Evolutionary conservation across 495 filamentous ascomycete species (phyloP), one percentile per base, ranked within the genome.

Genomic region (Podospora comata): DNA sequence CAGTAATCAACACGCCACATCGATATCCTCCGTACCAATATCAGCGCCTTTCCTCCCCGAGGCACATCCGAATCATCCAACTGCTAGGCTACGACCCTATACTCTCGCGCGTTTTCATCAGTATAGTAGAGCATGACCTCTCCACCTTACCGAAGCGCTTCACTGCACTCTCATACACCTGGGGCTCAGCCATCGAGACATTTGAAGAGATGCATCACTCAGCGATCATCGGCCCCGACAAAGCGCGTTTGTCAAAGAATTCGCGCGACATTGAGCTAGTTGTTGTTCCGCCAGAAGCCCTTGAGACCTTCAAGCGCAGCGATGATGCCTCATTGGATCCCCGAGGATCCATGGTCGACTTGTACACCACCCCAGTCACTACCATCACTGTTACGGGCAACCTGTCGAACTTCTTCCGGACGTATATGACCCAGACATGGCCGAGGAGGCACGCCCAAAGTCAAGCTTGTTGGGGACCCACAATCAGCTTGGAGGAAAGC

Each of bases 101-200:
- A 27, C 67, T 61, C 48, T 65, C 62, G 32, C 67, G 59, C 26
- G 58, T 60, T 19, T 57, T 32, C 57, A 62, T 69, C 59, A 65
- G n/a, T 18, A 39, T 69, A 20, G 54, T 23, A 13, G 57, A 44
- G 3, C 58, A 68, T 39, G 62, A 44, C 23, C 53, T 69, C 44
- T 44, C 60, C 23, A 13, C 62, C 48, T n/a, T 65, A 18, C 32
- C 56, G 20, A 15, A 69, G 48, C 27, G 32, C n/a, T 69, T 65
- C 63, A 65, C 67, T 30, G 67, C 67, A 0, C 58, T 69, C 19
- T 69, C 67, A 34, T 69, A 65, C 67, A 69, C 67, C 58, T 69
- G 67, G 67, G 67, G 58, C 63, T 39, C 56, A 4, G 62, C 67
- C 44, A 19, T 65, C 55, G 67, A 69, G 27, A 39, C 56, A 15